Base-by-base conservation (phyloP, 2,329 filamentous ascomycete genomes). In the Neoscytalidium dimidiatum region DNA sequence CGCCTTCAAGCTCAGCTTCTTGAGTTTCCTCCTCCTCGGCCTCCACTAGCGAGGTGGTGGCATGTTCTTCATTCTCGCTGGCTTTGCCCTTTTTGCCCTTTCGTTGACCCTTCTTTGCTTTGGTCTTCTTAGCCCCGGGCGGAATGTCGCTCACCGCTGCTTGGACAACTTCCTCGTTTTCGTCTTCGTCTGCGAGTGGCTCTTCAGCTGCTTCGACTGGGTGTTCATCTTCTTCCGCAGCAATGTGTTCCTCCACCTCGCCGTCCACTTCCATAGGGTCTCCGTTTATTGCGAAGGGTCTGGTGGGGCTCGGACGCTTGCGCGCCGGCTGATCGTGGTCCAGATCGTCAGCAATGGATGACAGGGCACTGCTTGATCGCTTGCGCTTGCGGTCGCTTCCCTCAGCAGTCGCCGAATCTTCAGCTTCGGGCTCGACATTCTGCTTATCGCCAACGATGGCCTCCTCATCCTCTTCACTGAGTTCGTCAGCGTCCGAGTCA, bases 341-440 rank as follows among this genome's bases (percentile, higher is more conserved):
- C 3, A 64, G 68, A 11, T 75, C 74, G 8, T 78, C 75, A n/a
- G 71, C 71, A 57, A 65, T 49, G 46, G 77, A 75, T 67, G 77
- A 81, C 17, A 74, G 73, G 43, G 74, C 75, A 41, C 72, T 73
- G 60, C 76, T 78, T 58, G 79, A 73, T 62, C 82, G 75, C 69
- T 83, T 84, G 46, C 82, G 75, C 68, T 83, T 83, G 68, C 73
- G 74, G 23, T 73, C 74, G 19, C 35, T 56, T 9, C 38, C 43
- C 11, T 66, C 64, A 4, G n/a, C 56, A n/a, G 43, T 43, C 9
- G 64, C 33, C 17, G 44, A 44, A 19, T 62, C 49, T 14, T 62
- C 64, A 23, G 29, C 29, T 31, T 66, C 46, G 6, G 57, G 29
- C 14, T 53, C 53, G 33, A 19, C 41, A 38, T 63, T 41, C 31